These are phyloP conservation scores for Naganishia sp. DNA, from an alignment of 1,284 basidiomycete species.

Conservation along the genomic window DNA sequence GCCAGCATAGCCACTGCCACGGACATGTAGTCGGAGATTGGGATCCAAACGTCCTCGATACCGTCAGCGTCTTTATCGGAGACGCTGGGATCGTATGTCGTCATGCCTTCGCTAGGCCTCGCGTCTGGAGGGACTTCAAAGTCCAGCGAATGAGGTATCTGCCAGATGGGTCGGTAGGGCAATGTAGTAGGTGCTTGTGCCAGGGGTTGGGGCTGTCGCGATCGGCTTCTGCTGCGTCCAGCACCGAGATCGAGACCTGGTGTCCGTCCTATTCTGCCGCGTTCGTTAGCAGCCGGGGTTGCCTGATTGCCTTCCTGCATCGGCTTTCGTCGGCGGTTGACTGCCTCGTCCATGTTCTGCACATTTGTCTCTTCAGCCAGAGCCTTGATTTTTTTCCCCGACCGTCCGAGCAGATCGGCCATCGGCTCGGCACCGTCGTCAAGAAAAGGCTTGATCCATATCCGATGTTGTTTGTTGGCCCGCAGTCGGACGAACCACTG, in stretches of 20 bases:
- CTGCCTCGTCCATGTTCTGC: slow-evolving; percentile 7
- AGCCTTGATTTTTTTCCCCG: slow-evolving; percentile 15
- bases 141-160: slow-evolving; percentile 69
- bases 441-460: slow-evolving; percentile 66
- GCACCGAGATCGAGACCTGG: slow-evolving; percentile 33
- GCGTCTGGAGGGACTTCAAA: slow-evolving; percentile 69
- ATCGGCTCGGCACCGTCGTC: slow-evolving; percentile 38
- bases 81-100: slow-evolving; percentile 66
- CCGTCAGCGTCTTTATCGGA: slow-evolving; percentile 57
- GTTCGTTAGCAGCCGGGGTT: slow-evolving; percentile 13
- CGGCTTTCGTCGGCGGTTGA: slow-evolving; percentile 25
- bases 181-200: slow-evolving; percentile 42
- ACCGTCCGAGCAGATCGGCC: slow-evolving; percentile 19
- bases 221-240: slow-evolving; percentile 67
- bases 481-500: slow-evolving; percentile 88
- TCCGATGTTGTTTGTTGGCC: slow-evolving; percentile 84
- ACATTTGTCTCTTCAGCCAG: slow-evolving; percentile 2
- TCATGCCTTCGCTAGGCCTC: slow-evolving; percentile 69
- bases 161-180: slow-evolving; percentile 68
- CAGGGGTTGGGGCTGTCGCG: slow-evolving; percentile 57
- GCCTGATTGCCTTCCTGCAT: slow-evolving; percentile 8
- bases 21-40: slow-evolving; percentile 74
- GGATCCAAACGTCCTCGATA: slow-evolving; percentile 63
- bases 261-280: slow-evolving; percentile 23
- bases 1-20: slow-evolving; percentile 70